These are phyloP conservation scores for Fragaria nilgerrensis DNA, from an alignment of 306 rosid genomes.

Conservation along the genomic window DNA sequence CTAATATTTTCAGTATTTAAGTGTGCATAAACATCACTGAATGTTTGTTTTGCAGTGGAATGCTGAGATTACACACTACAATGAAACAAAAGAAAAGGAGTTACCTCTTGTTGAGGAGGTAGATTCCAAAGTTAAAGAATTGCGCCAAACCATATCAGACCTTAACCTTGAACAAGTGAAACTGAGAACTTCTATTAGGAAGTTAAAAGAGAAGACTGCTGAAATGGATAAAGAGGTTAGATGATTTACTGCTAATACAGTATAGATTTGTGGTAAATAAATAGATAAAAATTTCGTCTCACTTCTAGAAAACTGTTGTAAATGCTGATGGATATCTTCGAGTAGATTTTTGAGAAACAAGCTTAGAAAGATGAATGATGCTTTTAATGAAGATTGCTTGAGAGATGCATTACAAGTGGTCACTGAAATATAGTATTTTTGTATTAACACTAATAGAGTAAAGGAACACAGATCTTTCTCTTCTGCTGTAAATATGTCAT, in stretches of 20 bases:
- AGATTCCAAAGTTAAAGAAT: conserved; percentile 65
- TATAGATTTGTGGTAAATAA: conserved; percentile 3
- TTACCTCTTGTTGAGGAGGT: conserved; percentile 71
- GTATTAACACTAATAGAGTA: no score
- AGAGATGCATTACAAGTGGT: background rate
- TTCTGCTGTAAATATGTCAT: background rate
- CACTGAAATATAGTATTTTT: no score
- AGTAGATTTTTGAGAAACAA: background rate
- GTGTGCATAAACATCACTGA: background rate
- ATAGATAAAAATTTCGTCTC: background rate
- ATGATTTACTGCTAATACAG: conserved; percentile 14
- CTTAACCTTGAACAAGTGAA: conserved; percentile 69
- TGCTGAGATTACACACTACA: conserved; percentile 47
- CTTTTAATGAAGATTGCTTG: background rate
- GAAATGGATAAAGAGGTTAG: conserved; percentile 82
- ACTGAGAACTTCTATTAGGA: conserved; percentile 47
- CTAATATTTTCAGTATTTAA: background rate
- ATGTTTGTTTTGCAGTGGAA: conserved; percentile 47
- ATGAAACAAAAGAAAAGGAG: conserved; percentile 69
- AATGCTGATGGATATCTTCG: background rate
- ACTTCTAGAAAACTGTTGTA: background rate
- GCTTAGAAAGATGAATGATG: background rate
- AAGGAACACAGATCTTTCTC: no score
- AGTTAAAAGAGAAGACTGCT: conserved; percentile 59
- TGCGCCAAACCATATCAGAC: conserved; percentile 54